Evolutionary conservation across 2,329 filamentous ascomycete species (phyloP).

Genomic region (Clonostachys rhizophaga): DNA sequence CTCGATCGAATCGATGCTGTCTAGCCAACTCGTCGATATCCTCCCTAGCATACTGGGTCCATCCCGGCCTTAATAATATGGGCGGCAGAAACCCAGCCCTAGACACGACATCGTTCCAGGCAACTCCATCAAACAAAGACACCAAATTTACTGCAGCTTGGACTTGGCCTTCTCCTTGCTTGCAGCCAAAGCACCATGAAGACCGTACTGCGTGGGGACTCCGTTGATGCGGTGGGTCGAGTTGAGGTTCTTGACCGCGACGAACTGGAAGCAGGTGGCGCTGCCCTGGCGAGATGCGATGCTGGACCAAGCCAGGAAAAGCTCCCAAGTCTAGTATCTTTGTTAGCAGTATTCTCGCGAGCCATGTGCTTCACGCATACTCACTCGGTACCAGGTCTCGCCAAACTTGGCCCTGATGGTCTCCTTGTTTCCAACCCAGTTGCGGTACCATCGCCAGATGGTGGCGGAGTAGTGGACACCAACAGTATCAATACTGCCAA

Average conservation of each 20-base stretch:
- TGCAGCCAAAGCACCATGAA: constrained; percentile 52
- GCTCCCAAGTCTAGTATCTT: constrained; percentile 74
- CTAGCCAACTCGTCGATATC: no score
- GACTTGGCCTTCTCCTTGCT: constrained; percentile 14
- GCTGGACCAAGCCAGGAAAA: constrained; percentile 81
- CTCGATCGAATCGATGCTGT: no score
- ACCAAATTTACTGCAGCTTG: background rate
- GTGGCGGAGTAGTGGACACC: constrained; percentile 97
- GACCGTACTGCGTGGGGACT: constrained; percentile 61
- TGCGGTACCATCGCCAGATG: constrained; percentile 96
- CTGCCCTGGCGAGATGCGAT: constrained; percentile 80
- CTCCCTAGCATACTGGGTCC: no score
- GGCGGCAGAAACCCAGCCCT: no score
- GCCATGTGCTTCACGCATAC: constrained; percentile 17
- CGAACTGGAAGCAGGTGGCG: constrained; percentile 84
- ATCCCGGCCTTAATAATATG: no score
- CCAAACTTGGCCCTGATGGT: constrained; percentile 96
- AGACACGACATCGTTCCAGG: no score
- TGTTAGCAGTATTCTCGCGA: background rate
- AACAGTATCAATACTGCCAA: constrained; percentile 70
- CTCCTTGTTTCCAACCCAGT: constrained; percentile 92
- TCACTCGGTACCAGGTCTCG: constrained; percentile 88
- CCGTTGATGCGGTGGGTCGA: constrained; percentile 78
- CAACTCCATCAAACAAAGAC: no score
- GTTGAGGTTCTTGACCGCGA: constrained; percentile 86